These are phyloP conservation scores for Fistulifera pelliculosa DNA, from an alignment of 108 stramenopile genomes.

Conservation along the genomic window DNA sequence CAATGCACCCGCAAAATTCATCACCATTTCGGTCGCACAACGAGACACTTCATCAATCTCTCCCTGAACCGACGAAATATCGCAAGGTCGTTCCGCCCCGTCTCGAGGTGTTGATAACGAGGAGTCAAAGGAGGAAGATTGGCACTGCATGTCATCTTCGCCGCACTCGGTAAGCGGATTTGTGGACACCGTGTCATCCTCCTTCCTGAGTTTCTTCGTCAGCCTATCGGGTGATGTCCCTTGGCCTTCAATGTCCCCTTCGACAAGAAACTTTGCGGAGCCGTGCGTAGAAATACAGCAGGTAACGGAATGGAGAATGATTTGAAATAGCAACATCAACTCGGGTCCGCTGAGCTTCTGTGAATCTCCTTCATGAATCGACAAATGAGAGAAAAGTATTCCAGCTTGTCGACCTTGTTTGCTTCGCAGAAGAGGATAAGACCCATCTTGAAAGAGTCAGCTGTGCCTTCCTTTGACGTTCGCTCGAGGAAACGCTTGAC, in stretches of 20 bases:
- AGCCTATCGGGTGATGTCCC: background rate
- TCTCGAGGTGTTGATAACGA: constrained; percentile 19
- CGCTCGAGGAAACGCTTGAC: background rate
- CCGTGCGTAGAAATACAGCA: constrained; percentile 1
- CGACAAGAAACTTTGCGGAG: background rate
- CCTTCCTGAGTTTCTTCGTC: background rate
- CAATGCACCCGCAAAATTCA: constrained; percentile 21
- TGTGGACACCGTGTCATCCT: background rate
- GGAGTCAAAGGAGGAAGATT: constrained; percentile 29
- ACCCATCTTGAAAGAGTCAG: background rate
- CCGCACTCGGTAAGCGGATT: background rate
- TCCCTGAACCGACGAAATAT: constrained; percentile 20
- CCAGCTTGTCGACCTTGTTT: constrained; percentile 1
- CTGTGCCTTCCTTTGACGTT: constrained; percentile 4
- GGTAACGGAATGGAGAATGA: background rate
- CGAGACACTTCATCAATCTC: constrained; percentile 68
- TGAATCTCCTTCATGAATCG: background rate
- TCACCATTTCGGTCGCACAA: constrained; percentile 59
- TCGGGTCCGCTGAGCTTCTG: background rate
- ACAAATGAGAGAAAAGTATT: background rate
- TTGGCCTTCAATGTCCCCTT: background rate
- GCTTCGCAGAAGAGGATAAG: constrained; percentile 4
- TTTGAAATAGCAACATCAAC: background rate
- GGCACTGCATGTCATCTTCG: background rate
- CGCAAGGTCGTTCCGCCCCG: constrained; percentile 12